phyloP scores from a whole-genome alignment of 2,329 filamentous ascomycete species.

The Pyricularia sp. region DNA sequence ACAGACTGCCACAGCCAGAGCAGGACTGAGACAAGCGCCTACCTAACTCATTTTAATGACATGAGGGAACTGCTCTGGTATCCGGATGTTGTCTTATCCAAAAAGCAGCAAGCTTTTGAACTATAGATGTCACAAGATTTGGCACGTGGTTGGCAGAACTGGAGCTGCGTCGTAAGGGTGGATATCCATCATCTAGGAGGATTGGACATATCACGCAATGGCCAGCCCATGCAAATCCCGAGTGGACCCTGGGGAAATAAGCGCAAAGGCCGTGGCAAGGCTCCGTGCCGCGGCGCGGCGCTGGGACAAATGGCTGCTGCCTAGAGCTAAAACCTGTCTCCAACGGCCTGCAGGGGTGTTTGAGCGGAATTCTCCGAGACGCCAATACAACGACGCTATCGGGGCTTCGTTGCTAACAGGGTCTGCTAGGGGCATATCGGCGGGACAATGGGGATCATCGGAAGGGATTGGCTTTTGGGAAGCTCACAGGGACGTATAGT shows the following conservation, averaged over 20 bases:
- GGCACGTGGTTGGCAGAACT: not conserved
- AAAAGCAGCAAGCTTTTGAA: not conserved
- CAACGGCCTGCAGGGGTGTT: not conserved
- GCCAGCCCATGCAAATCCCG: not conserved
- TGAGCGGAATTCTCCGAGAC: not conserved
- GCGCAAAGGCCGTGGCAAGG: not conserved
- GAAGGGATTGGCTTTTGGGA: not conserved
- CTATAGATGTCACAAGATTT: not conserved
- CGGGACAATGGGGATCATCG: not conserved
- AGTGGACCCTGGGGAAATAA: not conserved
- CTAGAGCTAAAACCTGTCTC: not conserved
- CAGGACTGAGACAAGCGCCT: not conserved
- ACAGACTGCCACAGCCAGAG: not conserved
- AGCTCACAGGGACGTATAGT: no score
- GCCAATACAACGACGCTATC: not conserved
- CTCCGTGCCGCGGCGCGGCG: not conserved
- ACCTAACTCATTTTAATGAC: not conserved
- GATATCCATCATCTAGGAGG: not conserved
- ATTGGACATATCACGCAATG: not conserved
- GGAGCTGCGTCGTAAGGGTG: not conserved
- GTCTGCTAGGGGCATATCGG: not conserved
- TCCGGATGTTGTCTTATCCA: not conserved
- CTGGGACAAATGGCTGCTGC: not conserved
- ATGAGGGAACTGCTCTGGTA: not conserved
- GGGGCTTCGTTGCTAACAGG: not conserved